Evolutionary conservation across 2,329 filamentous ascomycete species (phyloP), one percentile per base, ranked within the genome.

Genomic region (Colletotrichum truncatum): DNA sequence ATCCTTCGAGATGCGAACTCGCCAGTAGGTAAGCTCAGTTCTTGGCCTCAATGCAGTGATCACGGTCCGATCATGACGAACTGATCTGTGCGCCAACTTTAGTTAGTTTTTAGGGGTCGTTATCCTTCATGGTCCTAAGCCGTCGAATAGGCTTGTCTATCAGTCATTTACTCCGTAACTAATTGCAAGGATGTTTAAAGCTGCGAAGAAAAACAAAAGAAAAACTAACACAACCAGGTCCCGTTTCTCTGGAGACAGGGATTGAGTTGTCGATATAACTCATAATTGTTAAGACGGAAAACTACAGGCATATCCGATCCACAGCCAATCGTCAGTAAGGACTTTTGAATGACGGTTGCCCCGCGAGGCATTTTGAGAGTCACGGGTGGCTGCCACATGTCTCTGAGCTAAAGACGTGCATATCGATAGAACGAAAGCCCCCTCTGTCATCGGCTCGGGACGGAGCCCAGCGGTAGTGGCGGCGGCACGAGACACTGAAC

Each of bases 21-120:
- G 25, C 12, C 21, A 32, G 12, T 28, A 48, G 16, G 25, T 18
- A 25, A 59, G 48, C 63, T 52, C 23, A 38, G 36, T 12, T 46
- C 41, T 11, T 11, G 46, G 21, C 30, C 32, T 38, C 49, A 51
- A 63, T 56, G 43, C 49, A n/a, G 28, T 36, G 6, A 36, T 21
- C 18, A 14, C 28, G 30, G 36, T 10, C 43, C 51, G 63, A 66
- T 66, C 34, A 36, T 62, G 57, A 46, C 48, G 56, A 48, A 65
- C 48, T 41, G 8, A 45, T 46, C 39, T 46, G 48, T 41, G 55
- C 46, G 39, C 28, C n/a, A n/a, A n/a, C n/a, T 18, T 25, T 11
- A 28, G 41, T 21, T 41, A 23, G 30, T 26, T 11, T 38, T 57
- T 30, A 18, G 8, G 18, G 36, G 18, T 62, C 38, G 39, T 46